Conservation (phyloP, 2,329 filamentous ascomycete species). For the Colletotrichum sp. region DNA sequence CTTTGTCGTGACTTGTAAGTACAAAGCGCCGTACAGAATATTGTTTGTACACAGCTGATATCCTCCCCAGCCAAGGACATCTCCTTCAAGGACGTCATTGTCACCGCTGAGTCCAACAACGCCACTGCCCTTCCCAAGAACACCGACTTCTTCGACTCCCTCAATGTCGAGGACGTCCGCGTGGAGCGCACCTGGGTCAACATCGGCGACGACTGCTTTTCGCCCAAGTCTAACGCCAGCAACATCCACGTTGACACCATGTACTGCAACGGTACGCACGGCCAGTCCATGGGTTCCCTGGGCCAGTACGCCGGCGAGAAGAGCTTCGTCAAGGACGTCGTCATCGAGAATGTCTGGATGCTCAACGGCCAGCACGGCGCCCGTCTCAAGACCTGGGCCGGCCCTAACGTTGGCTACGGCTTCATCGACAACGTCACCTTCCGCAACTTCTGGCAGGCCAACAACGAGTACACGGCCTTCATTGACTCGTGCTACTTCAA, state of each 20-base stretch:
- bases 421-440: constrained; percentile 66
- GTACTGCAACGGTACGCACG: constrained; percentile 64
- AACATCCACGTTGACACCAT: constrained; percentile 64
- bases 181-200: constrained; percentile 42
- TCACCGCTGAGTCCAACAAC: constrained; percentile 61
- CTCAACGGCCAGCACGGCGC: constrained; percentile 58
- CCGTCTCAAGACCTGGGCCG: constrained; percentile 70
- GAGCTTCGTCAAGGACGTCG: constrained; percentile 44
- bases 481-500: constrained; percentile 52
- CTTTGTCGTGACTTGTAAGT: constrained; percentile 58
- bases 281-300: constrained; percentile 64
- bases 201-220: constrained; percentile 70
- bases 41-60: not conserved
- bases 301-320: constrained; percentile 61
- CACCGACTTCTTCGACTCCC: constrained; percentile 50
- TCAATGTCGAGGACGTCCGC: constrained; percentile 22
- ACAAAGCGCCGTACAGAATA: not conserved
- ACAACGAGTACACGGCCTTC: constrained; percentile 68
- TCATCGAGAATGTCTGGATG: constrained; percentile 62
- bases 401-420: constrained; percentile 56
- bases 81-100: constrained; percentile 56
- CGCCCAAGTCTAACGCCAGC: constrained; percentile 67
- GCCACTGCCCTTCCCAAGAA: constrained; percentile 67
- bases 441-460: constrained; percentile 58
- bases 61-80: constrained; percentile 45